These are phyloP conservation scores for Neurospora sp. DNA, from an alignment of 495 filamentous ascomycete genomes.

Conservation along the genomic window DNA sequence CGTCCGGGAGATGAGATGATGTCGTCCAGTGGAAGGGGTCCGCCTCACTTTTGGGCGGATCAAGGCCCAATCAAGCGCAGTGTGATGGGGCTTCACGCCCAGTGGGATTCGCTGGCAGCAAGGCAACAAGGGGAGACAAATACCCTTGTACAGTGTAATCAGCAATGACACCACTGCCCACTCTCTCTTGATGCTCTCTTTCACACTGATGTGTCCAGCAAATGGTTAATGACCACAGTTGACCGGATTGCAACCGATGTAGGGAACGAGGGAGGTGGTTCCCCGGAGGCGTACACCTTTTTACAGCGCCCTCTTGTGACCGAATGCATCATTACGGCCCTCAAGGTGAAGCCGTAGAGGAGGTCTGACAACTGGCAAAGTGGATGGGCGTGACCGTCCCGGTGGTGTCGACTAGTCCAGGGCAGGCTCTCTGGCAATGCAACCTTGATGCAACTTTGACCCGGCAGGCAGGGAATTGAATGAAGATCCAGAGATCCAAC, in stretches of 20 bases:
- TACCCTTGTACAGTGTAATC: not conserved
- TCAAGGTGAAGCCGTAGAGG: not conserved
- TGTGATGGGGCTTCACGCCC: slow-evolving; percentile 7
- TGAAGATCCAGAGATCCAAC: not conserved
- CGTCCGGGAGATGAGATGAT: slow-evolving; percentile 4
- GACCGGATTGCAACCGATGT: not conserved
- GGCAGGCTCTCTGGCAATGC: not conserved
- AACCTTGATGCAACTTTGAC: not conserved
- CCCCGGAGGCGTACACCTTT: not conserved
- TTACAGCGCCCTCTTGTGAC: not conserved
- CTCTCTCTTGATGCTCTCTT: not conserved
- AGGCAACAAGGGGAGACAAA: not conserved
- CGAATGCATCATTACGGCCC: not conserved
- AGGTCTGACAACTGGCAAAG: not conserved
- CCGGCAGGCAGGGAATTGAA: not conserved
- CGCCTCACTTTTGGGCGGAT: slow-evolving; percentile 13
- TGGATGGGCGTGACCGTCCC: not conserved
- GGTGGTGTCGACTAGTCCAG: not conserved
- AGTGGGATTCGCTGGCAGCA: slow-evolving; percentile 11
- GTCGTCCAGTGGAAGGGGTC: slow-evolving; percentile 8
- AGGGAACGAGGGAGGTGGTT: not conserved
- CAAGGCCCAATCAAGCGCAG: slow-evolving; percentile 8
- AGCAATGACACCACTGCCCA: not conserved
- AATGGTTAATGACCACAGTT: not conserved
- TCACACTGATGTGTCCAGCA: not conserved